A percentile compares a stretch with the other conserved stretches of the same genome.
Conservation (phyloP, 129 eudicot genomes). For the Centella asiatica region DNA sequence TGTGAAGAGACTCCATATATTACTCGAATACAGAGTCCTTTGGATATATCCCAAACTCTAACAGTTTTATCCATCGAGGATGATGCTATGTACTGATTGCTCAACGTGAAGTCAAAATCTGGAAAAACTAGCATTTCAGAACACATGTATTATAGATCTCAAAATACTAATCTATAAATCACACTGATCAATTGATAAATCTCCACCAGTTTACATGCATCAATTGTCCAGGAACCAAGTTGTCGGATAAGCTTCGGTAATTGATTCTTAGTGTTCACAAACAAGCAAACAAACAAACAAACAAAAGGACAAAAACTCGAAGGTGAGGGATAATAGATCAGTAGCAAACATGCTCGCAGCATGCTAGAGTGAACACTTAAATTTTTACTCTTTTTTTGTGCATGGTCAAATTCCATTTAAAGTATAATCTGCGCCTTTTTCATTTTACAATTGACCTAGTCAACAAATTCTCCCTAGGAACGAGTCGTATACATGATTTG, state of each 20-base stretch:
- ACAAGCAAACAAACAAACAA: background rate
- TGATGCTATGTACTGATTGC: conserved; percentile 94
- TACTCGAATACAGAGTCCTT: conserved; percentile 84
- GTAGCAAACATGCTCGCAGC: background rate
- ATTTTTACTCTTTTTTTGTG: background rate
- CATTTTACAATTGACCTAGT: background rate
- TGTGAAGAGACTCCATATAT: conserved; percentile 92
- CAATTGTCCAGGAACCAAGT: conserved; percentile 8
- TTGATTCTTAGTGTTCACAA: background rate
- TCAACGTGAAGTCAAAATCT: conserved; percentile 93
- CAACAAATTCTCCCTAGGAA: background rate
- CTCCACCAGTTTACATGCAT: conserved; percentile 10
- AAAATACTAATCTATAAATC: background rate
- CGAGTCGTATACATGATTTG: background rate
- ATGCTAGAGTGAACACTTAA: background rate
- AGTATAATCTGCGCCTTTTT: background rate
- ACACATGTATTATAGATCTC: conserved; percentile 1
- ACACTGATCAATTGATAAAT: conserved; percentile 5
- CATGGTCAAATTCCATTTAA: background rate
- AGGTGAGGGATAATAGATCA: background rate
- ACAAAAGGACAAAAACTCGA: background rate
- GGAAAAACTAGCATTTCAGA: conserved; percentile 13
- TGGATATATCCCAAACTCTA: conserved; percentile 92
- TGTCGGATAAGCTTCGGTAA: background rate
- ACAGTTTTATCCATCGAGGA: conserved; percentile 95